Base-by-base conservation (phyloP, 2,329 filamentous ascomycete species). In the Penicillium sp. region DNA sequence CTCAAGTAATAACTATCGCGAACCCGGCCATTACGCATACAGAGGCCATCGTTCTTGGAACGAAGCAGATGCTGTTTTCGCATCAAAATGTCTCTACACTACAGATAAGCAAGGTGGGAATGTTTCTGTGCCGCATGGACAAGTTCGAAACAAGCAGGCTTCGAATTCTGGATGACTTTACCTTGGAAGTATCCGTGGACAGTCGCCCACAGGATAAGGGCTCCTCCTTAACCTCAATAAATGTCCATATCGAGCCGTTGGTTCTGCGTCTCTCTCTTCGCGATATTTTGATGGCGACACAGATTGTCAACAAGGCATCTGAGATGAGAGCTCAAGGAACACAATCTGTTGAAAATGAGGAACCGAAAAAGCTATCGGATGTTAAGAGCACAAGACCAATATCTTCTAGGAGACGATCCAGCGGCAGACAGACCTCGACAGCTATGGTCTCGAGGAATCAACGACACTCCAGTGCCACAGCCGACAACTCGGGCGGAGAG, bases 71-170 rank as follows among this genome's bases (percentile, higher is more conserved):
- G 10, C 77, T 97, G 2, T 77, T 97, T 9, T 95, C 91, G 2
- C 87, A 95, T 61, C 94, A 98, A 67, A 88, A 97, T 72, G 88
- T 91, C 8, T 79, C 94, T 59, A 96, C 93, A 0, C 79, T 99
- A 64, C 91, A 98, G 64, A 82, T 98, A 2, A 90, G 88, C 7
- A 84, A 97, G 63, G 81, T 97, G 46, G 93, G 93, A 59, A 98
- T 99, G 93, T 99, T 96, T 67, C 71, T 98, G 28, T 98, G 94
- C 65, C 86, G 93, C 12, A 98, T 99, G 93, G 94, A 99, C 68
- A 87, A 84, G 55, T 97, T 97, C 59, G 91, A 98, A 59, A 89
- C 87, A 3, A 90, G 85, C 35, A 82, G 88, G 32, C 77, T 98
- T 41, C 83, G 93, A n/a, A 95, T 99, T 53, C 80, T 99, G 29